Conservation (phyloP, 768 basidiomycete species). For the Polyporus arcularius region DNA sequence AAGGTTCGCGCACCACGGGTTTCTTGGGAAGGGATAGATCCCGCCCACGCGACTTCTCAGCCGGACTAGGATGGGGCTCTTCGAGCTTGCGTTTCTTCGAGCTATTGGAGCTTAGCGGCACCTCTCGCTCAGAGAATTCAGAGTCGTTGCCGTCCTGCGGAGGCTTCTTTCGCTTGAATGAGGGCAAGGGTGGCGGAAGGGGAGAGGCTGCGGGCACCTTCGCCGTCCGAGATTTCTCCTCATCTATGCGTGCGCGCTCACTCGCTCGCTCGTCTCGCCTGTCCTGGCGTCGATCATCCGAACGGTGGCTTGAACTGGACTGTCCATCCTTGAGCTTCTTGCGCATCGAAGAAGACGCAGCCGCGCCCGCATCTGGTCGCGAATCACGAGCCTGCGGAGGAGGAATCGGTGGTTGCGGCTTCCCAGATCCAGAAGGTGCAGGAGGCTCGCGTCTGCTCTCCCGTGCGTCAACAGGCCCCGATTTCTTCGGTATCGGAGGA, state of each 20-base stretch:
- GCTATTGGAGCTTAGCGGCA: slow-evolving; percentile 6
- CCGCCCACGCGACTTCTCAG: slow-evolving; percentile 9
- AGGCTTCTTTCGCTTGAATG: slow-evolving; percentile 29
- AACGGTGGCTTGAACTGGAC: background rate
- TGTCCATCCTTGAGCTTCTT: slow-evolving; percentile 27
- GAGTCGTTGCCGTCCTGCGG: slow-evolving; percentile 19
- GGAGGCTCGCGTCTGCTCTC: slow-evolving; percentile 29
- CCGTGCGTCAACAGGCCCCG: slow-evolving; percentile 32
- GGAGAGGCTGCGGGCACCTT: slow-evolving; percentile 2
- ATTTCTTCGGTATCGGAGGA: slow-evolving; percentile 27
- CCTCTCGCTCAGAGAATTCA: slow-evolving; percentile 20
- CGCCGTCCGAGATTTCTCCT: slow-evolving; percentile 9
- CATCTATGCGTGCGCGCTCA: slow-evolving; percentile 8
- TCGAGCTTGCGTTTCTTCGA: slow-evolving; percentile 22
- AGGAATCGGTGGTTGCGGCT: slow-evolving; percentile 33
- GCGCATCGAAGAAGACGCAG: slow-evolving; percentile 5
- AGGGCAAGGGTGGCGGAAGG: slow-evolving; percentile 3
- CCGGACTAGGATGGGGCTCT: slow-evolving; percentile 4
- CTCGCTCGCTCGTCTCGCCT: slow-evolving; percentile 9
- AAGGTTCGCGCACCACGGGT: slow-evolving; percentile 29
- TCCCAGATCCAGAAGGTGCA: slow-evolving; percentile 35
- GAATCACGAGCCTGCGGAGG: slow-evolving; percentile 19
- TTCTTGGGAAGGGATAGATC: slow-evolving; percentile 35
- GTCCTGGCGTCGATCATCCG: slow-evolving; percentile 1
- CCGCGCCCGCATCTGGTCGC: slow-evolving; percentile 2